These are phyloP conservation scores for Tympanopsis confertula DNA, from an alignment of 2,329 filamentous ascomycete species.

Conservation along the genomic window DNA sequence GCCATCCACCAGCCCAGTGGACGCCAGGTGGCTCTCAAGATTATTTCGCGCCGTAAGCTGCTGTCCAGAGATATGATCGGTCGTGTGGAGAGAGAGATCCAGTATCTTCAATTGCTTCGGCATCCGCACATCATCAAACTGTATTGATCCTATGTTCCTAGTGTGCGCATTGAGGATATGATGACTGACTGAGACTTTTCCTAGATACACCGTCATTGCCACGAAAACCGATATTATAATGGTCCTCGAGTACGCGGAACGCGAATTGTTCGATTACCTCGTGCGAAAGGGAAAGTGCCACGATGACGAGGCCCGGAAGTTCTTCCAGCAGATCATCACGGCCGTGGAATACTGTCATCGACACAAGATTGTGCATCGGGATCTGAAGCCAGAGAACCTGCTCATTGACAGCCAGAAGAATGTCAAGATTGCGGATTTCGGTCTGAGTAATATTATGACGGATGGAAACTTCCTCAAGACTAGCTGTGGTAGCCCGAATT, in stretches of 20 bases:
- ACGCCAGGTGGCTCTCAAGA: constrained; percentile 65
- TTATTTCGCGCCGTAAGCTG: constrained; percentile 61
- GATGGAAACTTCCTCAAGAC: constrained; percentile 71
- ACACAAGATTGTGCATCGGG: constrained; percentile 69
- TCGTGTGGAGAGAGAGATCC: constrained; percentile 64
- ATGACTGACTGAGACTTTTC: constrained; percentile 2
- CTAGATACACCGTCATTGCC: constrained; percentile 62
- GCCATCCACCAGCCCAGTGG: constrained; percentile 60
- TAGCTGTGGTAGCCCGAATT: constrained; percentile 67
- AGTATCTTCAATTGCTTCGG: constrained; percentile 61
- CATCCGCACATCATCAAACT: constrained; percentile 73
- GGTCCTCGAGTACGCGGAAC: constrained; percentile 67
- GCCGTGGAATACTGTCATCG: constrained; percentile 69
- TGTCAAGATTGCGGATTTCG: constrained; percentile 70
- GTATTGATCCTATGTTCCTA: constrained; percentile 19
- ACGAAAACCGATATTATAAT: constrained; percentile 65
- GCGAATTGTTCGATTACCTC: constrained; percentile 67
- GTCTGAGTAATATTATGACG: constrained; percentile 71
- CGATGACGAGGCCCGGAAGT: constrained; percentile 62
- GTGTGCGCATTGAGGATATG: constrained; percentile 4
- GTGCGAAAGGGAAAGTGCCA: constrained; percentile 60
- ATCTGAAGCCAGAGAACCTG: constrained; percentile 66
- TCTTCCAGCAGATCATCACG: constrained; percentile 71
- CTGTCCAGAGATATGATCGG: constrained; percentile 67
- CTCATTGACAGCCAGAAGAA: constrained; percentile 63